A percentile compares a stretch with the other conserved stretches of the same genome.
These are phyloP conservation scores for Penicillium robsamsonii DNA, from an alignment of 495 filamentous ascomycete genomes.

Conservation along the genomic window DNA sequence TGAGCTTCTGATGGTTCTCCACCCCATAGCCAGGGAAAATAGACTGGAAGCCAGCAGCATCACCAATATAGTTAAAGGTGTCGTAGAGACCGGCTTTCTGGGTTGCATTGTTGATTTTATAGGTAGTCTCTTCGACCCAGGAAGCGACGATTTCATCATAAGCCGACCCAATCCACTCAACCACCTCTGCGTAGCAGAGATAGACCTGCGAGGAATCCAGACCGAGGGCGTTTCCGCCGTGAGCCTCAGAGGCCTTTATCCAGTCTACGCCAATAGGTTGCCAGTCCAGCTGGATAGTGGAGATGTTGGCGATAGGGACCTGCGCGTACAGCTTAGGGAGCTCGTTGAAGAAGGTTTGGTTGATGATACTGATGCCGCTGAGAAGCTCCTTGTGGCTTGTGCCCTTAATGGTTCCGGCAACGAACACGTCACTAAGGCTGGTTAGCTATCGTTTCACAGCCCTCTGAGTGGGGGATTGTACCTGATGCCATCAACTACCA, in stretches of 20 bases:
- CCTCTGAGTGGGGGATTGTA: slow-evolving; percentile 10
- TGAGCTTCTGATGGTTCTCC: slow-evolving; percentile 39
- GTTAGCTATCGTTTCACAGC: slow-evolving; percentile 3
- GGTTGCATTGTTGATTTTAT: slow-evolving; percentile 36
- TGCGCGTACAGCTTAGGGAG: slow-evolving; percentile 33
- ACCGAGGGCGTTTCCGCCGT: slow-evolving; percentile 45
- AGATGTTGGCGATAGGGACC: slow-evolving; percentile 32
- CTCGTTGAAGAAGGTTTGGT: slow-evolving; percentile 36
- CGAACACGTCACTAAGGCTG: slow-evolving; percentile 33
- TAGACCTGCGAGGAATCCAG: slow-evolving; percentile 36
- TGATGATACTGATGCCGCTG: slow-evolving; percentile 36
- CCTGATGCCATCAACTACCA: slow-evolving; percentile 32
- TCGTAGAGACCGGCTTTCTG: slow-evolving; percentile 32
- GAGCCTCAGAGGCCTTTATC: slow-evolving; percentile 31
- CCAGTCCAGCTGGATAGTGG: slow-evolving; percentile 40
- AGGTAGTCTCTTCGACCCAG: slow-evolving; percentile 36
- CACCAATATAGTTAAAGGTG: slow-evolving; percentile 36
- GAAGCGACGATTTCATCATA: slow-evolving; percentile 32
- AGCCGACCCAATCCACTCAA: slow-evolving; percentile 36
- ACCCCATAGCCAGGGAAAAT: slow-evolving; percentile 48
- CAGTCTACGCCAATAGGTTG: slow-evolving; percentile 48
- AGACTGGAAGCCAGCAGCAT: slow-evolving; percentile 33
- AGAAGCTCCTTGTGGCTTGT: slow-evolving; percentile 30
- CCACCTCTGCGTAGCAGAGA: slow-evolving; percentile 40
- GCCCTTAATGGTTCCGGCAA: slow-evolving; percentile 37